These are phyloP conservation scores for Colletotrichum sp. DNA, from an alignment of 2,329 filamentous ascomycete species.

Conservation along the genomic window DNA sequence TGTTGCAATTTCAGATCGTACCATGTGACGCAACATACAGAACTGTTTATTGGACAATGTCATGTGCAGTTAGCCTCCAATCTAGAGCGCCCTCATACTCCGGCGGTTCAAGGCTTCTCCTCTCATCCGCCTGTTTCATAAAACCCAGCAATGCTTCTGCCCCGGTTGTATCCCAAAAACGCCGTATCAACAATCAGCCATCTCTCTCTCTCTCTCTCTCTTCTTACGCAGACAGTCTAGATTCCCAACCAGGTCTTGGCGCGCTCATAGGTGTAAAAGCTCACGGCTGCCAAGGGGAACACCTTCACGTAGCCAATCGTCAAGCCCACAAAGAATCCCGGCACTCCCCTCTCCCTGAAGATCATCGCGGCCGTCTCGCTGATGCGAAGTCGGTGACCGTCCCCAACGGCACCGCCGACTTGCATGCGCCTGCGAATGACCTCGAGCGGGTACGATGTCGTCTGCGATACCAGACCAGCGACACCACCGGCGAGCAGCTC, in stretches of 20 bases:
- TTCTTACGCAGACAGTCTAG: slow-evolving; percentile 33
- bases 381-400: slow-evolving; percentile 80
- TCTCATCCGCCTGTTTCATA: slow-evolving; percentile 4
- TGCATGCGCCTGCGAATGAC: slow-evolving; percentile 94
- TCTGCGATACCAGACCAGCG: slow-evolving; percentile 89
- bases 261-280: slow-evolving; percentile 70
- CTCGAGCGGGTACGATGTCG: slow-evolving; percentile 90
- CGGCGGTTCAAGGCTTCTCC: background rate
- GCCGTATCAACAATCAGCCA: slow-evolving; percentile 6
- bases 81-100: slow-evolving; percentile 4
- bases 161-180: slow-evolving; percentile 14
- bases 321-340: slow-evolving; percentile 90
- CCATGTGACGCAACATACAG: background rate
- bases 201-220: background rate
- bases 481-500: slow-evolving; percentile 84
- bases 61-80: slow-evolving; percentile 5
- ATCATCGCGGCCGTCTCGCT: slow-evolving; percentile 79
- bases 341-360: slow-evolving; percentile 73
- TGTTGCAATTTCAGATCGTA: background rate
- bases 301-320: slow-evolving; percentile 96
- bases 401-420: slow-evolving; percentile 91
- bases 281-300: slow-evolving; percentile 81
- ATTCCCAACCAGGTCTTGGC: slow-evolving; percentile 69
- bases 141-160: slow-evolving; percentile 12
- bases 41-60: slow-evolving; percentile 4